These are phyloP conservation scores for Ascochyta viciae-villosae DNA, from an alignment of 2,329 filamentous ascomycete species.

Conservation along the genomic window DNA sequence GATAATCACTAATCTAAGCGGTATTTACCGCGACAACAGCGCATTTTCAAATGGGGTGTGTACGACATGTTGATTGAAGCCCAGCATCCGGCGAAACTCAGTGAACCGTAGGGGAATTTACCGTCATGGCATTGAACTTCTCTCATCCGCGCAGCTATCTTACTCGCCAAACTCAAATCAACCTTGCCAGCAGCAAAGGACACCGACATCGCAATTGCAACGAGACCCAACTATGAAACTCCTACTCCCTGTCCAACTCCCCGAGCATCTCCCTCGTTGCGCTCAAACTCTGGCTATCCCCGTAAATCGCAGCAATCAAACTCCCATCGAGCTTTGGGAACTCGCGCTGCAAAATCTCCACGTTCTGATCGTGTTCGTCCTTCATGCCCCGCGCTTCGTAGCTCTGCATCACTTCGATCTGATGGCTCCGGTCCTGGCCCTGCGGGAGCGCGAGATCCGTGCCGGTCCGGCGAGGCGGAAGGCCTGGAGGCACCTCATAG, in stretches of 20 bases:
- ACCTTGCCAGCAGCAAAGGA: too few species aligned
- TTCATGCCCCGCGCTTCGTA: slow-evolving; percentile 45
- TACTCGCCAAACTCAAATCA: too few species aligned
- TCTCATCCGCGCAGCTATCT: too few species aligned
- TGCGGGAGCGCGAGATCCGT: slow-evolving; percentile 51
- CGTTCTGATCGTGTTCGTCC: slow-evolving; percentile 51
- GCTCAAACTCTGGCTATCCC: slow-evolving; percentile 50
- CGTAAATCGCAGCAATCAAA: slow-evolving; percentile 56
- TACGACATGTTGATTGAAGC: too few species aligned
- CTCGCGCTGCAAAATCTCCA: slow-evolving; percentile 52
- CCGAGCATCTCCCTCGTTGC: slow-evolving; percentile 55
- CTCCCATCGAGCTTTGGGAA: slow-evolving; percentile 55
- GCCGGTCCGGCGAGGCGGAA: slow-evolving; percentile 38
- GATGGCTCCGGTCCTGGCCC: slow-evolving; percentile 51
- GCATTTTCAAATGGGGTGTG: too few species aligned
- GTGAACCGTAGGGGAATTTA: too few species aligned
- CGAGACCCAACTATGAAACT: not conserved
- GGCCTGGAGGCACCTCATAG: slow-evolving; percentile 29
- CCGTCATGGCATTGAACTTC: too few species aligned
- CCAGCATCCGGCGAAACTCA: too few species aligned
- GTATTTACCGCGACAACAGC: too few species aligned
- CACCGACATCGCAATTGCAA: not conserved
- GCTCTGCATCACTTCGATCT: slow-evolving; percentile 53
- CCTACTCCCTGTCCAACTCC: slow-evolving; percentile 39
- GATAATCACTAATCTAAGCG: too few species aligned